These are phyloP conservation scores for Ilyonectria robusta DNA, from an alignment of 2,329 filamentous ascomycete species.

Conservation along the genomic window DNA sequence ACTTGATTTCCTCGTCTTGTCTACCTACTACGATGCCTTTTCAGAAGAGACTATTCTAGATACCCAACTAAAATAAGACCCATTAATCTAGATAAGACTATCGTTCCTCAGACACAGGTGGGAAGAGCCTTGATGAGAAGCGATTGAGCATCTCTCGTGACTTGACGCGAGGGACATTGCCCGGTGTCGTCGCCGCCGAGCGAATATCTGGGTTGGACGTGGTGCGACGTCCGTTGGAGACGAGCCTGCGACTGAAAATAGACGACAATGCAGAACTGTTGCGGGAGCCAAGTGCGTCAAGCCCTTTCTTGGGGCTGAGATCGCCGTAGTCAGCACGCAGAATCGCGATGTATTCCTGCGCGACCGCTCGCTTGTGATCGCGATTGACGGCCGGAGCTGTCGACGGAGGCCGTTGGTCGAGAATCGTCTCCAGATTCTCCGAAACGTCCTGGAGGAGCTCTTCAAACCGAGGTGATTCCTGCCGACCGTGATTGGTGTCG, in stretches of 20 bases:
- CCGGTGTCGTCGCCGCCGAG: not conserved
- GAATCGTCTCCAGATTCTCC: not conserved
- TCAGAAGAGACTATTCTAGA: not conserved
- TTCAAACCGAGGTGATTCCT: slow-evolving; percentile 8
- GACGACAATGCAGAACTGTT: not conserved
- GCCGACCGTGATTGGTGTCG: slow-evolving; percentile 1
- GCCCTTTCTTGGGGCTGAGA: slow-evolving; percentile 12
- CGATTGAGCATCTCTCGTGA: not conserved
- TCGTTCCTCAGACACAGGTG: not conserved
- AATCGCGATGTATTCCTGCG: not conserved
- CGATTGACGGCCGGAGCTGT: not conserved
- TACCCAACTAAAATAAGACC: not conserved
- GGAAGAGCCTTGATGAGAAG: not conserved
- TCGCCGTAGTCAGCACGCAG: slow-evolving; percentile 5
- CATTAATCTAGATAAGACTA: not conserved
- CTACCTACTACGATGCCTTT: not conserved
- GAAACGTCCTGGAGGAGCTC: not conserved
- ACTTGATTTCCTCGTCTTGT: not conserved
- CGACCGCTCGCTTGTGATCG: slow-evolving; percentile 5
- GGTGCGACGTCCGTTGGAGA: not conserved
- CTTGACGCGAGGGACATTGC: not conserved
- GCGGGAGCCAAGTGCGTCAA: slow-evolving; percentile 2
- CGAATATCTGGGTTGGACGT: not conserved
- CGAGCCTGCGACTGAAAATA: not conserved
- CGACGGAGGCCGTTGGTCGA: not conserved